A percentile compares a stretch with the other conserved stretches of the same genome.
These are phyloP conservation scores for Cutaneotrichosporon arboriforme DNA, from an alignment of 1,284 basidiomycete species.

Conservation along the genomic window DNA sequence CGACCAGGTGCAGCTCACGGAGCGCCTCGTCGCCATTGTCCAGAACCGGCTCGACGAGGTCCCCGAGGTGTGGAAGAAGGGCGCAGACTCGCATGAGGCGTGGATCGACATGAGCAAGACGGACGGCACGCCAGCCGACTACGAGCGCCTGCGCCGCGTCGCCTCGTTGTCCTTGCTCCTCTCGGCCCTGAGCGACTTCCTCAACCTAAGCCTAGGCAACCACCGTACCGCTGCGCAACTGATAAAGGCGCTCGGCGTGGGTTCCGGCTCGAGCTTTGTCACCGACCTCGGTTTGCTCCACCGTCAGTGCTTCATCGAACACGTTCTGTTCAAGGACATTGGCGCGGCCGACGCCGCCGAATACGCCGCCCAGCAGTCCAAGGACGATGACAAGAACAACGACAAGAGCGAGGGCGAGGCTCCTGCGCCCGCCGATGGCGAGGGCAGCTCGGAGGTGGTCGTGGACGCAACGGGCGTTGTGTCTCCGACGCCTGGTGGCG, in stretches of 20 bases:
- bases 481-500: too few relatives aligned
- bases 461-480: too few relatives aligned
- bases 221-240: conserved; percentile 65
- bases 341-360: not conserved
- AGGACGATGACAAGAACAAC: conserved; percentile 5
- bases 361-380: not conserved
- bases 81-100: conserved; percentile 54
- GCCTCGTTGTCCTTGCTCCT: conserved; percentile 53
- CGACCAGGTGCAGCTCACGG: conserved; percentile 68
- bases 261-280: conserved; percentile 62
- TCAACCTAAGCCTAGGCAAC: conserved; percentile 47
- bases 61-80: conserved; percentile 62
- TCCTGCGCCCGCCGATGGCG: too few relatives aligned
- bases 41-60: conserved; percentile 66
- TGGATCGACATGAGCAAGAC: conserved; percentile 42
- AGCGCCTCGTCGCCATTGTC: conserved; percentile 66
- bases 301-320: conserved; percentile 58
- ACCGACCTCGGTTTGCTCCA: conserved; percentile 74
- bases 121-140: conserved; percentile 12
- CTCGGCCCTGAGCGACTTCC: conserved; percentile 70
- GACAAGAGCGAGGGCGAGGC: too few relatives aligned
- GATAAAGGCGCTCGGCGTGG: conserved; percentile 66
- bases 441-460: too few relatives aligned
- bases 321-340: conserved; percentile 59
- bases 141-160: conserved; percentile 6